Evolutionary conservation across 441 rosid genomes (phyloP).

Genomic region (Gossypium lobatum): DNA sequence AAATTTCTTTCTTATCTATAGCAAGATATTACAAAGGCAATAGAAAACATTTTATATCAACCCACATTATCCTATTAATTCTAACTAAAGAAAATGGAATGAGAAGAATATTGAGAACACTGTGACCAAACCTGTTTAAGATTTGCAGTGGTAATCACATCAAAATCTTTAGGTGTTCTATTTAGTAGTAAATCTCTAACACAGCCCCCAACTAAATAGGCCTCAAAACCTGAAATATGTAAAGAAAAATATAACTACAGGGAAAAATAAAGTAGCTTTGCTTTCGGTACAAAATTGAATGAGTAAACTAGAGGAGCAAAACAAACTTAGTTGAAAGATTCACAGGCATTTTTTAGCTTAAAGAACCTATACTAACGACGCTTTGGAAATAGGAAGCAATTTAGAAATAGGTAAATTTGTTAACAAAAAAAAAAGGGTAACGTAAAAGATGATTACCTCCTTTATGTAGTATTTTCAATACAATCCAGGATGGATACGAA

Average conservation of each 20-base stretch:
- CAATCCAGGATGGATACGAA: constrained; percentile 47
- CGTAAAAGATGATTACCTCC: constrained; percentile 34
- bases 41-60: neutral
- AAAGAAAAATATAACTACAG: neutral
- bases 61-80: neutral
- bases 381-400: neutral
- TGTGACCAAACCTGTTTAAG: constrained; percentile 56
- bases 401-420: neutral
- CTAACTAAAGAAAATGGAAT: neutral
- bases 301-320: neutral
- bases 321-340: neutral
- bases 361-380: neutral
- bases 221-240: constrained; percentile 54
- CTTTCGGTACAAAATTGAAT: neutral
- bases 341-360: neutral
- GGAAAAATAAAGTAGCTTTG: neutral
- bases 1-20: constrained; percentile 53
- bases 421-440: neutral
- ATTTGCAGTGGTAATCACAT: constrained; percentile 82
- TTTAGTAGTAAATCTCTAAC: constrained; percentile 84
- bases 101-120: constrained; percentile 1
- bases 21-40: constrained; percentile 11
- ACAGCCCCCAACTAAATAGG: constrained; percentile 93
- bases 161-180: constrained; percentile 83
- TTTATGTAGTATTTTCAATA: constrained; percentile 44